phyloP scores from a whole-genome alignment of 352 stramenopile genomes.

The Pythium biforme region DNA sequence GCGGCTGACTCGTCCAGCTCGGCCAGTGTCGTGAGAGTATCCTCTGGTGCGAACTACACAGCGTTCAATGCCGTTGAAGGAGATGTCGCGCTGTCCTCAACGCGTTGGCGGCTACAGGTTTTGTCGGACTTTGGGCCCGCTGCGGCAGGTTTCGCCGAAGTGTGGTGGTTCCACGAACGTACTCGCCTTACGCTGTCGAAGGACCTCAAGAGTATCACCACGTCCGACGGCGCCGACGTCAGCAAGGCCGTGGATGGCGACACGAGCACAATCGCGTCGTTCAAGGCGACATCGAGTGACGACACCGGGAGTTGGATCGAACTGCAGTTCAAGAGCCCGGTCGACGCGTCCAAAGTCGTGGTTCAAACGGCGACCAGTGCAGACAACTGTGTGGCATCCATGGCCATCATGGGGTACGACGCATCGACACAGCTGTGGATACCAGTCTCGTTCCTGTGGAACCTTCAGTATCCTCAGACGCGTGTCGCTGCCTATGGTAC shows the following conservation, averaged over 20 bases:
- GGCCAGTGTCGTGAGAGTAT: neutral
- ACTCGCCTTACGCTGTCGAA: conserved; percentile 15
- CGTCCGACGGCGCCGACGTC: conserved; percentile 29
- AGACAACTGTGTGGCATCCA: conserved; percentile 21
- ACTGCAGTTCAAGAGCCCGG: conserved; percentile 24
- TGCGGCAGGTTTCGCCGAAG: conserved; percentile 23
- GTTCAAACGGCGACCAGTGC: conserved; percentile 21
- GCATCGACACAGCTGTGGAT: conserved; percentile 13
- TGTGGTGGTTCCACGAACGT: conserved; percentile 28
- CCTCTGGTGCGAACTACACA: neutral
- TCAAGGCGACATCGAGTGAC: conserved; percentile 20
- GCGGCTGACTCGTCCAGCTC: conserved; percentile 1
- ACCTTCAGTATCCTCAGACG: conserved; percentile 24
- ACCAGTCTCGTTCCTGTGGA: conserved; percentile 25
- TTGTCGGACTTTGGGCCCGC: conserved; percentile 23
- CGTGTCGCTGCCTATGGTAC: conserved; percentile 23
- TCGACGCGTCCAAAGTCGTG: conserved; percentile 33
- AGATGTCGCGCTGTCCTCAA: conserved; percentile 5
- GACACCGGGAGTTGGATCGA: conserved; percentile 32
- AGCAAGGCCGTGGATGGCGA: conserved; percentile 29
- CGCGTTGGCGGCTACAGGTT: conserved; percentile 25
- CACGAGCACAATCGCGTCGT: conserved; percentile 12
- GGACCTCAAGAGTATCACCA: conserved; percentile 22
- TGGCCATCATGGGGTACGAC: conserved; percentile 19
- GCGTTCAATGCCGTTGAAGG: conserved; percentile 2